These are phyloP conservation scores for Trypethelium eluteriae DNA, from an alignment of 495 filamentous ascomycete species.

Conservation along the genomic window DNA sequence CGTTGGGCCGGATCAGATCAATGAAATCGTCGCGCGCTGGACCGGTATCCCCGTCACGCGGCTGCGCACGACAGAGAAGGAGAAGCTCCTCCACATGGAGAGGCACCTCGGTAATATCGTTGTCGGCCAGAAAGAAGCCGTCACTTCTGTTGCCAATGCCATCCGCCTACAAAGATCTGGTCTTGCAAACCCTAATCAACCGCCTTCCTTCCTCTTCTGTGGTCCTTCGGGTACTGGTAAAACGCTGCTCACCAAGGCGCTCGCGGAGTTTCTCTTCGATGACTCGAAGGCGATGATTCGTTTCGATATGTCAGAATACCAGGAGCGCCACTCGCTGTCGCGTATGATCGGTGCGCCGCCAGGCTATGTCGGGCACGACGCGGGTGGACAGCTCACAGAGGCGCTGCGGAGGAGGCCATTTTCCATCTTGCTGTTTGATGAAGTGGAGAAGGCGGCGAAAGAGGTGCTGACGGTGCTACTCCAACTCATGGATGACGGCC, in stretches of 20 bases:
- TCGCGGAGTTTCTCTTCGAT: constrained; percentile 97
- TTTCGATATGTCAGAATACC: constrained; percentile 99
- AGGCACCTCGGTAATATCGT: constrained; percentile 71
- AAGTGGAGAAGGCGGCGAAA: constrained; percentile 97
- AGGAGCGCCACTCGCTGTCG: constrained; percentile 91
- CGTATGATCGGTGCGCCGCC: constrained; percentile 97
- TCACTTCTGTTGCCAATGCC: constrained; percentile 84
- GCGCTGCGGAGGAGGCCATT: constrained; percentile 87
- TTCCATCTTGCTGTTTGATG: constrained; percentile 95
- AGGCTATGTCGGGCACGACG: constrained; percentile 93
- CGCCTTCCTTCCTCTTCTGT: constrained; percentile 96
- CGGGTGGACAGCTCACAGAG: constrained; percentile 93
- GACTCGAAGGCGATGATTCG: constrained; percentile 97
- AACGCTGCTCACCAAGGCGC: constrained; percentile 88
- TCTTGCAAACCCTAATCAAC: constrained; percentile 88
- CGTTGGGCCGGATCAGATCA: constrained; percentile 96
- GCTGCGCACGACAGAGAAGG: constrained; percentile 90
- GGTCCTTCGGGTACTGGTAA: constrained; percentile 97
- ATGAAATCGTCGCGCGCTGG: constrained; percentile 93
- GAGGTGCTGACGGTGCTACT: constrained; percentile 93
- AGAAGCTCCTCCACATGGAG: constrained; percentile 95
- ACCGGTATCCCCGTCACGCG: constrained; percentile 94
- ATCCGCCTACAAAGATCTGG: constrained; percentile 92
- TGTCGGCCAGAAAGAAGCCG: constrained; percentile 91
- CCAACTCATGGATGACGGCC: constrained; percentile 97